A percentile compares a stretch with the other conserved stretches of the same genome.
These are phyloP conservation scores for Eutypa lata DNA, from an alignment of 2,329 filamentous ascomycete species.

Conservation along the genomic window DNA sequence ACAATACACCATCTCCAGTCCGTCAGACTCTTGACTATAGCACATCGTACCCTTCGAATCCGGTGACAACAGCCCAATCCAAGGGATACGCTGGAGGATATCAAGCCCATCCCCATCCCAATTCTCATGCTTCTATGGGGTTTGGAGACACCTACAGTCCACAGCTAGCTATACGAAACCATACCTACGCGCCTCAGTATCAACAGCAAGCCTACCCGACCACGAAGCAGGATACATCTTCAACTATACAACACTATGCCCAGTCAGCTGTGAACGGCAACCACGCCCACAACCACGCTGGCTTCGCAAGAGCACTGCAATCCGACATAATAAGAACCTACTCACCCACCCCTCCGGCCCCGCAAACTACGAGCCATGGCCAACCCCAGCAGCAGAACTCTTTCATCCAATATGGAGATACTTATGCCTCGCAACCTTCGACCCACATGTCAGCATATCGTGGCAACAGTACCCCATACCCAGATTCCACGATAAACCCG, in stretches of 20 bases:
- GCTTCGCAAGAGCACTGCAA: constrained; percentile 18
- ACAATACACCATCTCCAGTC: constrained; percentile 14
- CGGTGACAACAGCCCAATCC: background rate
- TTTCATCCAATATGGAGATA: constrained; percentile 25
- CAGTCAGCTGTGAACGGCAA: constrained; percentile 17
- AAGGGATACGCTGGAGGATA: background rate
- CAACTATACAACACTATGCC: constrained; percentile 19
- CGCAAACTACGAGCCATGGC: constrained; percentile 17
- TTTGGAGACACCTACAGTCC: constrained; percentile 18
- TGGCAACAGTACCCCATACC: constrained; percentile 22
- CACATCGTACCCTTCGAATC: constrained; percentile 3
- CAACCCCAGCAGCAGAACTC: constrained; percentile 16
- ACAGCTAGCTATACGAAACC: constrained; percentile 6
- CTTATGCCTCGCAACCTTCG: constrained; percentile 24
- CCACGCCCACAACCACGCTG: constrained; percentile 18
- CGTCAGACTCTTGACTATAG: constrained; percentile 1
- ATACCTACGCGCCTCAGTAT: constrained; percentile 8
- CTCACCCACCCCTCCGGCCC: constrained; percentile 21
- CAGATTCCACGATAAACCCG: constrained; percentile 23
- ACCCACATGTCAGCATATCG: constrained; percentile 25
- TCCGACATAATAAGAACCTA: constrained; percentile 19
- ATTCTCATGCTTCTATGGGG: background rate
- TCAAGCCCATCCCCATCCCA: background rate
- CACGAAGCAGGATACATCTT: constrained; percentile 22
- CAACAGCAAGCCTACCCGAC: constrained; percentile 21